phyloP scores from a whole-genome alignment of 768 basidiomycete species.

The Psilocybe cyanescens region DNA sequence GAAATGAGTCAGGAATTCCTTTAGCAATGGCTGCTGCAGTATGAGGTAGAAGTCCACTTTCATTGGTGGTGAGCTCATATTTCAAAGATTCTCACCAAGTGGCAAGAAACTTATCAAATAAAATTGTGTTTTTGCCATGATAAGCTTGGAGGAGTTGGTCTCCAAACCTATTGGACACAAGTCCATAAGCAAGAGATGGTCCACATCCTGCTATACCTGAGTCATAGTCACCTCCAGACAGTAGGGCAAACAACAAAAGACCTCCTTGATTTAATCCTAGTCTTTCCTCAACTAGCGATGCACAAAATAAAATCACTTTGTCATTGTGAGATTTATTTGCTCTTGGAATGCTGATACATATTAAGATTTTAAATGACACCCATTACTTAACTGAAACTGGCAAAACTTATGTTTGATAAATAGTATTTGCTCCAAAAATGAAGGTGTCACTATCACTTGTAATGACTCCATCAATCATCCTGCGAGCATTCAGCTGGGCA shows the following conservation, averaged over 20 bases:
- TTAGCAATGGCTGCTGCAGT: constrained; percentile 1
- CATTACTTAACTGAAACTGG: too few relatives aligned
- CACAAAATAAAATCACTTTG: not conserved
- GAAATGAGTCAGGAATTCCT: constrained; percentile 4
- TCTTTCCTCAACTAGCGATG: constrained; percentile 43
- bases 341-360: not conserved
- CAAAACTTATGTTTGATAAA: constrained; percentile 1
- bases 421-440: constrained; percentile 16
- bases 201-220: not conserved
- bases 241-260: not conserved
- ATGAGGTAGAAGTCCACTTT: not conserved
- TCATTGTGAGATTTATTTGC: not conserved
- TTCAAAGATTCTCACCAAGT: not conserved
- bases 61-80: not conserved
- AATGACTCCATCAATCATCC: constrained; percentile 14
- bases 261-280: not conserved
- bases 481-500: constrained; percentile 3
- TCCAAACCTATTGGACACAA: constrained; percentile 57
- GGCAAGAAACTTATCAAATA: not conserved
- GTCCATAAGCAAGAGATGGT: not conserved
- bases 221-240: constrained; percentile 1
- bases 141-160: constrained; percentile 37
- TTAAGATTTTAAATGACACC: too few relatives aligned
- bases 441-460: constrained; percentile 24
- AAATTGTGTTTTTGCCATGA: not conserved